Evolutionary conservation across 2,329 filamentous ascomycete genomes (phyloP).

Genomic region (Akanthomyces uredinophilus): DNA sequence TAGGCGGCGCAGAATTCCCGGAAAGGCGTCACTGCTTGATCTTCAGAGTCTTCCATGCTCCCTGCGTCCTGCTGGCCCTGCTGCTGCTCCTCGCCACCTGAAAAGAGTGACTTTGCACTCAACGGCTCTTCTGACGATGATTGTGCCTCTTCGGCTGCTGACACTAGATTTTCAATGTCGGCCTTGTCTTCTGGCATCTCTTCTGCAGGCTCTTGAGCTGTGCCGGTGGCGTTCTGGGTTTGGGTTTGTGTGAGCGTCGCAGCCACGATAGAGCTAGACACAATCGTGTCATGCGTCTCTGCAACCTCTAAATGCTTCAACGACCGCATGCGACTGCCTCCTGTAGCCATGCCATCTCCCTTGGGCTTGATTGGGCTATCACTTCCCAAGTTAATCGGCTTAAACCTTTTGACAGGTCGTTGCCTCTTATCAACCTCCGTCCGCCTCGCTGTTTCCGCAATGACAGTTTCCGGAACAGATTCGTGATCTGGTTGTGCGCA

Average conservation of each 20-base stretch:
- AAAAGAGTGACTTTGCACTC: neutral
- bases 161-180: neutral
- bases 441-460: neutral
- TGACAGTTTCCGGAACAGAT: constrained; percentile 17
- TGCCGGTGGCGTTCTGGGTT: constrained; percentile 17
- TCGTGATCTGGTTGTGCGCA: constrained; percentile 21
- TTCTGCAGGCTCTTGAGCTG: neutral
- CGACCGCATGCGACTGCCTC: constrained; percentile 20
- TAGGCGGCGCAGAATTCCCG: constrained; percentile 38
- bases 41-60: neutral
- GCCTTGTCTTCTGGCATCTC: neutral
- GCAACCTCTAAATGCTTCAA: constrained; percentile 21
- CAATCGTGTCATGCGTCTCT: constrained; percentile 23
- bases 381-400: constrained; percentile 22
- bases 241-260: constrained; percentile 21
- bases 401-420: constrained; percentile 19
- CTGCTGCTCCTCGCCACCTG: neutral
- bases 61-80: neutral
- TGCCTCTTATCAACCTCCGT: neutral
- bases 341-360: neutral
- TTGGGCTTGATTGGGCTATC: constrained; percentile 17
- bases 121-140: neutral
- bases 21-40: constrained; percentile 25
- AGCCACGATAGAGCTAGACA: constrained; percentile 28
- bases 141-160: neutral